phyloP scores from a whole-genome alignment of 768 basidiomycete genomes.

The Pisolithus microcarpus region DNA sequence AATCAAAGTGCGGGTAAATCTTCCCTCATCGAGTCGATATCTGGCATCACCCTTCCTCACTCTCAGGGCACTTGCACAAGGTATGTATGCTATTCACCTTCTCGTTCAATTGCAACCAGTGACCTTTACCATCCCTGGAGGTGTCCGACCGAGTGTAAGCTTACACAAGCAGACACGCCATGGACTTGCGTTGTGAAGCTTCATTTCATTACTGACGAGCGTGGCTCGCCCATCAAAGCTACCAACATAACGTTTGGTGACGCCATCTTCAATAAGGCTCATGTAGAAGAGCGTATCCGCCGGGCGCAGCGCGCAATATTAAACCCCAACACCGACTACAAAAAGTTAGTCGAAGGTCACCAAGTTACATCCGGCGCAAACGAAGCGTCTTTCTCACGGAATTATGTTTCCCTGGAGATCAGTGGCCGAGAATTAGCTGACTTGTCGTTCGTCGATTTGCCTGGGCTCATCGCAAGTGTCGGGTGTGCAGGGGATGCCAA shows the following conservation, averaged over 20 bases:
- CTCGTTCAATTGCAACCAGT: background rate
- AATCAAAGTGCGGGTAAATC: constrained; percentile 72
- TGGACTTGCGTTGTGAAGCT: constrained; percentile 52
- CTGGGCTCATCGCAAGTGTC: constrained; percentile 56
- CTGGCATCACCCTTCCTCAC: constrained; percentile 62
- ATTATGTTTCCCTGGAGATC: constrained; percentile 52
- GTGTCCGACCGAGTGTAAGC: constrained; percentile 52
- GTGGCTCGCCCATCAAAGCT: constrained; percentile 31
- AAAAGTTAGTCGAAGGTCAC: constrained; percentile 11
- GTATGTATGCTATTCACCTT: constrained; percentile 23
- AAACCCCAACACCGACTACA: constrained; percentile 36
- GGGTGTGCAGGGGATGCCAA: constrained; percentile 39
- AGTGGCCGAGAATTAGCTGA: constrained; percentile 55
- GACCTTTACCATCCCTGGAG: constrained; percentile 21
- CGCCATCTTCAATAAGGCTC: constrained; percentile 40
- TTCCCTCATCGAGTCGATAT: constrained; percentile 71
- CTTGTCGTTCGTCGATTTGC: constrained; percentile 59
- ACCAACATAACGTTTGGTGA: constrained; percentile 38
- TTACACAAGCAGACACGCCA: constrained; percentile 31
- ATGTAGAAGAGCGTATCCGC: constrained; percentile 61
- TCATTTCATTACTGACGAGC: constrained; percentile 35
- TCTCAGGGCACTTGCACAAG: constrained; percentile 73
- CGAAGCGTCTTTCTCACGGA: constrained; percentile 41
- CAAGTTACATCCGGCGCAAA: constrained; percentile 5
- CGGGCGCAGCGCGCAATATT: constrained; percentile 61